These are phyloP conservation scores for Nakazawaea sp. DNA, from an alignment of 805 yeast genomes.

Conservation along the genomic window DNA sequence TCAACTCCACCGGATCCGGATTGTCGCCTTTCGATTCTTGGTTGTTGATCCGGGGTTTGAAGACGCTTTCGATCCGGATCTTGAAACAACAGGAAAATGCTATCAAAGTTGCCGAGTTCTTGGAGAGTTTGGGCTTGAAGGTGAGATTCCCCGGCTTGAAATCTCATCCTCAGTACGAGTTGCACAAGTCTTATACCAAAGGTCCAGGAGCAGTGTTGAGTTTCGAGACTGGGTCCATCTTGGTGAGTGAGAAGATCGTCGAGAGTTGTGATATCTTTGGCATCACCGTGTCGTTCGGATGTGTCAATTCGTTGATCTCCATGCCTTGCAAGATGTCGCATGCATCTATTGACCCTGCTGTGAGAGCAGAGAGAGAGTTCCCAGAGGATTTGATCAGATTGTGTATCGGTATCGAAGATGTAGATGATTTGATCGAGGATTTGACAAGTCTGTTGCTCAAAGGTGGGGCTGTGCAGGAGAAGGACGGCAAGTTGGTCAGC, in stretches of 20 bases:
- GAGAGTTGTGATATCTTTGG: constrained; percentile 74
- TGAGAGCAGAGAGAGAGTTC: constrained; percentile 80
- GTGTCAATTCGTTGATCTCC: constrained; percentile 87
- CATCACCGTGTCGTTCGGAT: constrained; percentile 90
- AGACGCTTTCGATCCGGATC: constrained; percentile 78
- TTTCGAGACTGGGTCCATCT: constrained; percentile 78
- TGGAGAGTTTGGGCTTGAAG: constrained; percentile 60
- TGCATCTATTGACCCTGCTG: constrained; percentile 88
- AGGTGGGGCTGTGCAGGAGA: constrained; percentile 43
- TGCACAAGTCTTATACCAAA: constrained; percentile 68
- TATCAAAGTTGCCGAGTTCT: constrained; percentile 64
- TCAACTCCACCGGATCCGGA: constrained; percentile 89
- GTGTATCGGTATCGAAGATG: constrained; percentile 86
- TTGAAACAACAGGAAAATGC: constrained; percentile 87
- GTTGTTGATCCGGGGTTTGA: constrained; percentile 82
- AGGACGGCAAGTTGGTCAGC: constrained; percentile 3
- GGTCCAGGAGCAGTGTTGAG: constrained; percentile 90
- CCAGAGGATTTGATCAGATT: constrained; percentile 89
- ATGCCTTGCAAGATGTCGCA: constrained; percentile 96
- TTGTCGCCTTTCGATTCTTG: constrained; percentile 90
- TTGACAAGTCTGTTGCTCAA: constrained; percentile 60
- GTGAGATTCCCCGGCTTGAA: constrained; percentile 84
- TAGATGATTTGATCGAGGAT: constrained; percentile 77
- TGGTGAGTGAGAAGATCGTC: constrained; percentile 61
- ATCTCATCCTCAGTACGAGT: constrained; percentile 73